Base-by-base conservation (phyloP, 176 grass and related monocot genomes). In the Oryza australiensis region DNA sequence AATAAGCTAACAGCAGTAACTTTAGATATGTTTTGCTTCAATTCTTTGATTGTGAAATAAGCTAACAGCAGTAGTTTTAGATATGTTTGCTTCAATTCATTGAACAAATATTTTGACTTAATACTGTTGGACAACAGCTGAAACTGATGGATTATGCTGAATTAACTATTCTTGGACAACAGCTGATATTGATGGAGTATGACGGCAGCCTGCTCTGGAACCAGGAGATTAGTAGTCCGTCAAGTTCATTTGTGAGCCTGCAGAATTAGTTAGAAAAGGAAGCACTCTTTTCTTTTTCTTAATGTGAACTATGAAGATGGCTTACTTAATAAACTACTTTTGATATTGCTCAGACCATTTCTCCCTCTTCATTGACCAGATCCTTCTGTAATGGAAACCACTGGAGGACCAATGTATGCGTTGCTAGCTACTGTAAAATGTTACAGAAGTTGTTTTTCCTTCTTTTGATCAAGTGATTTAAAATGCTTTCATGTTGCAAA, bases 101-200 rank as follows among this genome's bases (percentile, higher is more conserved):
- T 4, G 4, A 66, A 38, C 5, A 34, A 14, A 18, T 29, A 7
- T 86, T 24, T 72, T 66, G 14, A 13, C 18, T 72, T 27, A 26
- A 42, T 35, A 46, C 59, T 32, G 68, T 32, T 87, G 40, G 22
- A 51, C 20, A 74, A 80, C 77, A 86, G 70, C 72, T 11, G 78
- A 76, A 76, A 81, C 42, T 20, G 53, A 57, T 10, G 22, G 53
- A 8, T 57, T 57, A 57, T 57, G 53, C 53, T 26, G 65, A 48
- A 60, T 82, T 73, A 26, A 26, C 13, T 70, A 15, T 82, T 77
- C 55, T 74, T 87, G 55, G 46, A 62, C 30, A 79, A 79, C 76
- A 86, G 69, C 78, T 28, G 77, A 60, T 81, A 80, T 12, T 59
- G 70, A 88, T 85, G 85, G 78, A 7, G 77, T 79, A 91, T 81